Evolutionary conservation across 306 rosid genomes (phyloP).

Genomic region (Pueraria montana): DNA sequence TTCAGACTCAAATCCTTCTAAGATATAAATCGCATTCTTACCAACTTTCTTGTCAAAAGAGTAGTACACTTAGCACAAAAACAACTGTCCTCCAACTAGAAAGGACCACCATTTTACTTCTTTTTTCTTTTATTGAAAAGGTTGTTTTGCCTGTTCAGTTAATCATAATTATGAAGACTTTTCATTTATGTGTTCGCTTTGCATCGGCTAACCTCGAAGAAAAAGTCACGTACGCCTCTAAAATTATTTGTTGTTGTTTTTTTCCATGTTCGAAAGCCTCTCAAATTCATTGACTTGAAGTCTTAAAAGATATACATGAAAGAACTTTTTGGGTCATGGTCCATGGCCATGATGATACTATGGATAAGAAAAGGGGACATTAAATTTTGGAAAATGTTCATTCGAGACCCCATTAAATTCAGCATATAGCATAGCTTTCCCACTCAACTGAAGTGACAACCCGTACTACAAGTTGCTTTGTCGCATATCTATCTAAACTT

Average conservation of each 20-base stretch:
- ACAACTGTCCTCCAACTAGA: background rate
- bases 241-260: background rate
- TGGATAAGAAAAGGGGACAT: conserved; percentile 34
- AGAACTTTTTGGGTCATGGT: conserved; percentile 32
- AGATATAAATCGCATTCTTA: too few species aligned
- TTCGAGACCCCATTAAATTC: conserved; percentile 3
- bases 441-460: background rate
- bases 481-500: background rate
- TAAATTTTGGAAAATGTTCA: conserved; percentile 37
- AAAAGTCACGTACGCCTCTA: conserved; percentile 33
- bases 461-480: conserved; percentile 40
- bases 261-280: background rate
- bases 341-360: conserved; percentile 37
- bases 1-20: too few species aligned
- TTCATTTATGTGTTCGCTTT: conserved; percentile 33
- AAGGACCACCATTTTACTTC: background rate
- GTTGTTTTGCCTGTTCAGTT: background rate
- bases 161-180: background rate
- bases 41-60: too few species aligned
- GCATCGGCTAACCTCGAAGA: background rate
- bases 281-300: conserved; percentile 36
- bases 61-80: background rate
- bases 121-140: background rate
- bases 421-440: conserved; percentile 35
- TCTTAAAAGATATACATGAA: conserved; percentile 14